Evolutionary conservation across 495 filamentous ascomycete species (phyloP), one percentile per base, ranked within the genome.

Genomic region (Hypoxylon subgilvum): DNA sequence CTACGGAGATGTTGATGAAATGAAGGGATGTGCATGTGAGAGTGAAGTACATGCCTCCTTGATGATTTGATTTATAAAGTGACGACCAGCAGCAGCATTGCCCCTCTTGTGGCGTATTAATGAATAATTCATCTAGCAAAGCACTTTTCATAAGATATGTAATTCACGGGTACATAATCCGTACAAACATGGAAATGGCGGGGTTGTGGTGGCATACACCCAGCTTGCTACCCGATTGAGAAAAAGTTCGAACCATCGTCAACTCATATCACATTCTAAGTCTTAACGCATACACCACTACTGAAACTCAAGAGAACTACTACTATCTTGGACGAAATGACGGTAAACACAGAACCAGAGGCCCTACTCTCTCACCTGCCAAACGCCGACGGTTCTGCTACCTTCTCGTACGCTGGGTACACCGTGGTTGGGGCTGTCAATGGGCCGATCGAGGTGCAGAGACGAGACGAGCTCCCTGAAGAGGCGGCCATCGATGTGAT

Each of bases 401-500:
- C 83, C 23, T 93, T 91, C 69, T 84, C 86, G 12, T 79, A 82
- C 51, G 86, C 88, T 39, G 89, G 89, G 27, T 96, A 88, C 71
- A 86, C 85, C 43, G 81, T 97, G 57, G 83, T 94, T 40, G 90
- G 86, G 46, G 85, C 90, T 9, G 91, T 95, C 56, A 96, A 93
- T 70, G 94, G 90, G 0, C 94, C 94, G n/a, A 81, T 97, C 61
- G 93, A 97, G 73, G 90, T 92, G 14, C 85, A 83, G 58, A 85
- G 91, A 61, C 83, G 89, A 60, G 93, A 96, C 65, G 87, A 96
- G 62, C 83, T 90, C 47, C 88, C 94, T 12, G 90, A 95, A 72
- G 91, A 96, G 75, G 90, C 94, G 18, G 86, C 85, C 43, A 76
- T 98, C 47, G 94, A 97, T 70, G 89, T 97, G 23, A 86, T 91